Evolutionary conservation across 148 eudicot genomes (phyloP), one percentile per base, ranked within the genome.

Genomic region (Beta vulgaris): DNA sequence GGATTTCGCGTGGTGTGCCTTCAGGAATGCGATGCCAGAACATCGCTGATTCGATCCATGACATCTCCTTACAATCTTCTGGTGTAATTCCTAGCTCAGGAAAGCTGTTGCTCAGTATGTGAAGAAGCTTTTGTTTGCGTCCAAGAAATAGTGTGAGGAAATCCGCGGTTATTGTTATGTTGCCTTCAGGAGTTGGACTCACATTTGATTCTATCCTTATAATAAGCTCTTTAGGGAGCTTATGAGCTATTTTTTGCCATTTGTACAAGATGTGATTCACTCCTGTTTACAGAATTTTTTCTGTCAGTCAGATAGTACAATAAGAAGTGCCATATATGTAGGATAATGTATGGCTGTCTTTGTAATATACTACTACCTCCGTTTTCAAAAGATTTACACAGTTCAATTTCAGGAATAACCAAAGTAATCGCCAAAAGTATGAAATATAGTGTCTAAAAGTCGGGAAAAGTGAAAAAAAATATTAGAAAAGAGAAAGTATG

Each of bases 61-160:
- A 31, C 74, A 53, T 71, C 63, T 71, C 74, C 49, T 71, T 71
- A n/a, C 74, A 71, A n/a, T 71, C 63, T 16, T 54, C 62, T 1
- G 6, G 32, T 13, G 54, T 71, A 2, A 71, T 25, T 23, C 74
- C 63, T 48, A 71, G 46, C 62, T 71, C 74, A 2, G 74, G 74
- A 32, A 71, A 71, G 29, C 21, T 35, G 4, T 53, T 23, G 18
- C 37, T n/a, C 74, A 71, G 18, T 29, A 71, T 71, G 1, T 37
- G 5, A 36, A 71, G 46, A 51, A 55, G 63, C 29, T 7, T 23
- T 3, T 71, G 19, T 55, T 29, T 37, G 19, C 55, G 18, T n/a
- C 74, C 74, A 37, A 71, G 16, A 21, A 53, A 71, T 42, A 71
- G 35, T 21, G 74, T 12, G 0, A 71, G 6, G 48, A 71, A 71